Base-by-base conservation (phyloP, 805 yeast species). In the Myxozyma nipponensis region DNA sequence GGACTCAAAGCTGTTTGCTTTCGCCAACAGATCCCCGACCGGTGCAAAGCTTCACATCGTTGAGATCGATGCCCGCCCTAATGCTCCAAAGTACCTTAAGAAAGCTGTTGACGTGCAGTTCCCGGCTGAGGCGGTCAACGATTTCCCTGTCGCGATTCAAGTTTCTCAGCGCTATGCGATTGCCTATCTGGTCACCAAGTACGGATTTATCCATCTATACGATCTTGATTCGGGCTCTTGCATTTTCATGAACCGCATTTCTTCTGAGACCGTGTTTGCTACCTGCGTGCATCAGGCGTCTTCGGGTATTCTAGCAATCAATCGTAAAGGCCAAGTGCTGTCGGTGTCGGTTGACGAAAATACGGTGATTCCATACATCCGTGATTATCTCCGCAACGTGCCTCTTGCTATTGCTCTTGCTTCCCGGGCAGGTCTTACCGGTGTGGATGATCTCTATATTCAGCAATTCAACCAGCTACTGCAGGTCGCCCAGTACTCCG, bases 111-210 rank as follows among this genome's bases (percentile, higher is more conserved):
- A 91, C 63, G 82, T 93, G 55, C 93, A 86, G 72, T 89, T 91
- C 79, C 98, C 98, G 32, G 90, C 95, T 24, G 98, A 95, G 72
- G 95, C 96, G 42, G 76, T 86, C 37, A 86, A 85, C 67, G 99
- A 93, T 72, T 93, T 93, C 82, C 99, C 99, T 54, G 89, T 93
- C 59, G 79, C 95, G 46, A 79, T 90, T 56, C 93, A 88, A 67
- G 81, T 91, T 39, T 83, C 96, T 23, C 78, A 85, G 71, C 78
- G 79, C 65, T 93, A 82, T 63, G 98, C 98, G 59, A 79, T 93
- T 54, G 76, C 86, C 56, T 93, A 89, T 69, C 77, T 93, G 60
- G 77, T 93, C 67, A 93, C 98, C 54, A 95, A 95, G 73, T 86
- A 86, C 66, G 98, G 98, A 24, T 93, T 93, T 72, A 89, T 93